Evolutionary conservation across 352 stramenopile species (phyloP), one percentile per base, ranked within the genome.

Genomic region (Pythium insidiosum): DNA sequence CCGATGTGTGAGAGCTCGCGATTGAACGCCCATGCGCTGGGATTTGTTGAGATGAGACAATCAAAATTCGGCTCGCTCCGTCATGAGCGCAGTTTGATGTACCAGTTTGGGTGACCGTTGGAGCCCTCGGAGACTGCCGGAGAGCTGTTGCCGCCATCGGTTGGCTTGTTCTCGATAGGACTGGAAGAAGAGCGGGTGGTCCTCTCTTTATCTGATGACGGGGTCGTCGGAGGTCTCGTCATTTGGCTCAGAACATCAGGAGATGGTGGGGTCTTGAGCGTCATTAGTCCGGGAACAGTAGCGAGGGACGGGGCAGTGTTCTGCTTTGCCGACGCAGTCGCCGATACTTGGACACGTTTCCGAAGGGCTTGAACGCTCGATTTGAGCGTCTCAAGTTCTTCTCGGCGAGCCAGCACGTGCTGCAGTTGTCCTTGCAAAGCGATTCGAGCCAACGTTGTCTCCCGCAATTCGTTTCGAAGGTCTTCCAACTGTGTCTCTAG

Each of bases 31-130:
- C n/a, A n/a, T n/a, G n/a, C n/a, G n/a, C n/a, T n/a, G n/a, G n/a
- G n/a, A n/a, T n/a, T n/a, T n/a, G n/a, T n/a, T n/a, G n/a, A n/a
- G n/a, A n/a, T 33, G 28, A 33, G 28, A 9, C 28, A 33, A 33
- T 33, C 28, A 9, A 33, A 25, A 20, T 29, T 13, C 16, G 3
- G n/a, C 28, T 33, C 9, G 15, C 28, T 13, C 9, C 28, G 28
- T 52, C 31, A 63, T 4, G 57, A 58, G 12, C 73, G 65, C 33
- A 89, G 52, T 44, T 84, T 81, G 23, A 65, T 68, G 52, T 87
- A 87, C 73, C 76, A 87, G 33, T 61, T 81, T 21, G 73, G 72
- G n/a, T n/a, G n/a, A n/a, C n/a, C n/a, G n/a, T n/a, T n/a, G n/a
- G n/a, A n/a, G n/a, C n/a, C n/a, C n/a, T n/a, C n/a, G n/a, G n/a